Evolutionary conservation across 164 flowering plant species (phyloP).

Genomic region (Saururus chinensis): DNA sequence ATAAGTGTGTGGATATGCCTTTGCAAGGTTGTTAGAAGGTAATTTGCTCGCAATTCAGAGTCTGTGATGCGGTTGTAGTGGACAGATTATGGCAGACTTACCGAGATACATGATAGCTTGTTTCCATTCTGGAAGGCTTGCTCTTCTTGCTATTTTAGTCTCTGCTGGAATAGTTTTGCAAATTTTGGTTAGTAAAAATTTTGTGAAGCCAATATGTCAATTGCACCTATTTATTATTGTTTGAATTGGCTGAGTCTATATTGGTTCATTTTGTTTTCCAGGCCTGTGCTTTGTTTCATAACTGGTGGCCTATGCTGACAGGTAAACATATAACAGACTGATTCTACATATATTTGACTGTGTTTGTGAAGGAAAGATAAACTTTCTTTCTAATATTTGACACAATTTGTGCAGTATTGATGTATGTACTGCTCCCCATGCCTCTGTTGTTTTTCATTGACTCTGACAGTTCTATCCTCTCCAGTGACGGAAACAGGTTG

Average conservation of each 20-base stretch:
- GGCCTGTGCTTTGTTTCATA: slow-evolving; percentile 92
- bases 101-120: slow-evolving; percentile 61
- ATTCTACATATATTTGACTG: neutral
- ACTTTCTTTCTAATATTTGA: slow-evolving; percentile 3
- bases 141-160: slow-evolving; percentile 79
- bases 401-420: slow-evolving; percentile 43
- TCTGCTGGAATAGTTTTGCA: slow-evolving; percentile 86
- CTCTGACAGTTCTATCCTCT: slow-evolving; percentile 41
- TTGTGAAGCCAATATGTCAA: neutral
- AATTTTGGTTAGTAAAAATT: slow-evolving; percentile 50
- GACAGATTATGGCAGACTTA: slow-evolving; percentile 55
- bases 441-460: slow-evolving; percentile 69
- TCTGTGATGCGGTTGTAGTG: slow-evolving; percentile 18
- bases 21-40: neutral
- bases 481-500: slow-evolving; percentile 49
- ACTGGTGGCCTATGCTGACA: slow-evolving; percentile 99
- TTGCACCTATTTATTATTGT: neutral
- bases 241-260: neutral
- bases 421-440: slow-evolving; percentile 87
- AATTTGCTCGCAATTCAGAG: neutral
- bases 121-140: slow-evolving; percentile 70
- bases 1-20: neutral
- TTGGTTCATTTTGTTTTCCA: slow-evolving; percentile 20
- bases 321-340: slow-evolving; percentile 24
- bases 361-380: neutral